These are phyloP conservation scores for Terfezia claveryi DNA, from an alignment of 495 filamentous ascomycete genomes.

Conservation along the genomic window DNA sequence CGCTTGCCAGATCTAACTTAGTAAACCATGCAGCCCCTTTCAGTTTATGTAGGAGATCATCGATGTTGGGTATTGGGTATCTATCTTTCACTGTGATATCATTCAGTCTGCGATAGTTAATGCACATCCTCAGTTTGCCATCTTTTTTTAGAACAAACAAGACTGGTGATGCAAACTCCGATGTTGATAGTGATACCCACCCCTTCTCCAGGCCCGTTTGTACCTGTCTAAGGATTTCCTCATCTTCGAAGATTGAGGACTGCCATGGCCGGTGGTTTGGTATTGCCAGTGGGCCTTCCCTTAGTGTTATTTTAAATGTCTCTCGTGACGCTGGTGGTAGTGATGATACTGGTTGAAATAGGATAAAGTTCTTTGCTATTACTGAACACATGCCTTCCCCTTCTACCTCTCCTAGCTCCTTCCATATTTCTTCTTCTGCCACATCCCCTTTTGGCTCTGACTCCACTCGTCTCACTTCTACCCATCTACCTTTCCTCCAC, in stretches of 20 bases:
- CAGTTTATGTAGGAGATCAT: constrained; percentile 23
- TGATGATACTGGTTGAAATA: too few species aligned
- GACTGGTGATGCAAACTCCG: background rate
- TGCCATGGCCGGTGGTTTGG: background rate
- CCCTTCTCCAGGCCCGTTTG: background rate
- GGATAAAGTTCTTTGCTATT: too few species aligned
- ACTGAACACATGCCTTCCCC: too few species aligned
- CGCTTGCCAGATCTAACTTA: background rate
- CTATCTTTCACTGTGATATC: constrained; percentile 23
- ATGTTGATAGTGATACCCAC: background rate
- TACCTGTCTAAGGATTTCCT: background rate
- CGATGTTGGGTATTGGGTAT: constrained; percentile 26
- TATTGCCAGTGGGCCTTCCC: too few species aligned
- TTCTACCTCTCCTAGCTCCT: too few species aligned
- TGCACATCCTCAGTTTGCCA: constrained; percentile 19
- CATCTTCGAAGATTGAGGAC: background rate
- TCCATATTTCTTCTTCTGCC: too few species aligned
- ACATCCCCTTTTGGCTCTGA: too few species aligned
- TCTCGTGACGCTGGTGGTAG: too few species aligned
- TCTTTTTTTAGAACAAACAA: background rate
- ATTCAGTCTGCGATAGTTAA: constrained; percentile 28
- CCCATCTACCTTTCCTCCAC: too few species aligned
- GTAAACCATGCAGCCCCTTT: constrained; percentile 9
- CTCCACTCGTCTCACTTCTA: too few species aligned
- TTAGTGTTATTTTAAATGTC: too few species aligned